Evolutionary conservation across 2,329 filamentous ascomycete species (phyloP).

Genomic region (Alternaria atra): DNA sequence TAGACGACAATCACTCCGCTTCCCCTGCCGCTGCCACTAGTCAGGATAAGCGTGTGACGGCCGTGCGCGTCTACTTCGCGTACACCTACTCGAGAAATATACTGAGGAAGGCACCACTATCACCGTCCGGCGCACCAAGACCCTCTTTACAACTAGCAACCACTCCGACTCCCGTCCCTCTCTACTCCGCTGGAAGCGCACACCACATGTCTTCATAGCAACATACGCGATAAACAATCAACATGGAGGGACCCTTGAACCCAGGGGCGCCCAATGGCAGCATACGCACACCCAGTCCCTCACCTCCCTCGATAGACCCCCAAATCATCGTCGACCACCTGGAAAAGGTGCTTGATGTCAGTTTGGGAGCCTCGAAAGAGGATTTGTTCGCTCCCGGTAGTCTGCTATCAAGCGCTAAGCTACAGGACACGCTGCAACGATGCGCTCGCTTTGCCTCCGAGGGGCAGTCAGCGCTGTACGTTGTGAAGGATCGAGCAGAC

Average conservation of each 20-base stretch:
- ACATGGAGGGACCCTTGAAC: conserved; percentile 54
- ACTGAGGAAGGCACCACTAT: conserved; percentile 34
- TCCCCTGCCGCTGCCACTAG: conserved; percentile 33
- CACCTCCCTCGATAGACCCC: conserved; percentile 55
- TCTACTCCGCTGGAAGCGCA: conserved; percentile 26
- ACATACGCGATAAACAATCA: conserved; percentile 38
- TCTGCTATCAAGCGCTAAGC: conserved; percentile 76
- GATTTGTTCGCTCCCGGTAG: conserved; percentile 85
- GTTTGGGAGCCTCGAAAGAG: conserved; percentile 64
- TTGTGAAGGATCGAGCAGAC: conserved; percentile 79
- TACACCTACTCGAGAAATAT: conserved; percentile 23
- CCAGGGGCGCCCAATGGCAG: conserved; percentile 53
- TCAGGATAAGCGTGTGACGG: conserved; percentile 20
- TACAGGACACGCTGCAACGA: conserved; percentile 83
- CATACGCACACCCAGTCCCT: conserved; percentile 47
- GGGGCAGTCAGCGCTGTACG: conserved; percentile 85
- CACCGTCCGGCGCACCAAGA: conserved; percentile 26
- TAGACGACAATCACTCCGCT: conserved; percentile 27
- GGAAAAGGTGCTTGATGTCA: conserved; percentile 58
- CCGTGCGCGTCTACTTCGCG: conserved; percentile 25
- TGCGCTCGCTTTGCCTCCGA: conserved; percentile 91
- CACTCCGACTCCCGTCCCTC: conserved; percentile 11
- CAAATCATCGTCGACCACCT: conserved; percentile 60
- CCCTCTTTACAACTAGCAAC: conserved; percentile 15
- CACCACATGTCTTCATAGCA: conserved; percentile 45